phyloP scores from a whole-genome alignment of 495 filamentous ascomycete genomes.

The Margaritispora aquatica region DNA sequence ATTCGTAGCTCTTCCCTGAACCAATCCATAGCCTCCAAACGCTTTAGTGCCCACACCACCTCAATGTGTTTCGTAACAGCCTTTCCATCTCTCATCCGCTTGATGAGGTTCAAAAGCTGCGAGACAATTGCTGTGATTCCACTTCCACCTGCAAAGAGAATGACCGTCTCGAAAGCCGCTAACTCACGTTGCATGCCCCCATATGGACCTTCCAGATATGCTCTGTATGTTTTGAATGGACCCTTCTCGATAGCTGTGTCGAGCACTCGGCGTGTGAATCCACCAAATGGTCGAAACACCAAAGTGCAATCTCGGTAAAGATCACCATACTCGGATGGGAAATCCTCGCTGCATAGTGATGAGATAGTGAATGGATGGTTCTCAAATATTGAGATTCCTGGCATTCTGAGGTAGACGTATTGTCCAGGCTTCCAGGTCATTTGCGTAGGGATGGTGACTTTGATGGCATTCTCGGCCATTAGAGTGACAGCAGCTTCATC shows the following conservation, averaged over 20 bases:
- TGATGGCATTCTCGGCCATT: constrained; percentile 86
- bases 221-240: constrained; percentile 80
- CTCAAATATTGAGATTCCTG: constrained; percentile 79
- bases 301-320: constrained; percentile 81
- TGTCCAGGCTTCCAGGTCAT: constrained; percentile 92
- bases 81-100: constrained; percentile 88
- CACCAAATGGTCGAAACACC: constrained; percentile 84
- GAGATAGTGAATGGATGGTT: constrained; percentile 96
- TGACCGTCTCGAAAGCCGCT: constrained; percentile 87
- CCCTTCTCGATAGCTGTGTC: constrained; percentile 71
- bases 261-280: constrained; percentile 78
- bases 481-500: constrained; percentile 83
- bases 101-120: constrained; percentile 85
- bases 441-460: constrained; percentile 87
- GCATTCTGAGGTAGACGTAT: constrained; percentile 92
- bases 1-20: constrained; percentile 93
- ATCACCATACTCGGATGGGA: constrained; percentile 81
- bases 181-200: constrained; percentile 89
- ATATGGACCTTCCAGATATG: constrained; percentile 90
- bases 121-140: constrained; percentile 91
- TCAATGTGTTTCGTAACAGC: constrained; percentile 86
- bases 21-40: constrained; percentile 92
- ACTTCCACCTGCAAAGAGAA: constrained; percentile 88
- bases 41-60: constrained; percentile 86
- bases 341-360: constrained; percentile 76